Evolutionary conservation across 2,329 filamentous ascomycete genomes (phyloP), one percentile per base, ranked within the genome.

Genomic region (Xylaria sp.): DNA sequence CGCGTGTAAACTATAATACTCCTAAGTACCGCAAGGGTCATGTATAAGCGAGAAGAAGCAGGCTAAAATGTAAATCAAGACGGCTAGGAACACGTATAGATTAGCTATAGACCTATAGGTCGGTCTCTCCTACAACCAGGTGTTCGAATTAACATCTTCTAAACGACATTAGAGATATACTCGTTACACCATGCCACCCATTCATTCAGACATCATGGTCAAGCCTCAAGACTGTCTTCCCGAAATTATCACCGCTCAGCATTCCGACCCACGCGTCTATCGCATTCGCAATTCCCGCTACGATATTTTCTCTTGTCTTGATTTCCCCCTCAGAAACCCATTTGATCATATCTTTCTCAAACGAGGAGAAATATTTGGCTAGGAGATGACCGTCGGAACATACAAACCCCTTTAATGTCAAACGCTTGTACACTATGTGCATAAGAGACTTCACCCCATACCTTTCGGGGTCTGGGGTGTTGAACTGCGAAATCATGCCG

Each of bases 211-310:
- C n/a, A n/a, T n/a, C n/a, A n/a, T n/a, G n/a, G n/a, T n/a, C n/a
- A n/a, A n/a, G n/a, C n/a, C n/a, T n/a, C n/a, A n/a, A n/a, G n/a
- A n/a, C n/a, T n/a, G n/a, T n/a, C 33, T 53, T 35, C 9, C 19
- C 44, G 17, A 23, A 57, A 57, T 41, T 58, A 63, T 54, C n/a
- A 13, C 51, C 51, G 7, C 27, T 27, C 35, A 41, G 27, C 37
- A 54, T 54, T 7, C 9, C 33, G 8, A 54, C 5, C 8, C 13
- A 43, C n/a, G 37, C 51, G 8, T 29, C 35, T 3, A 9, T 13
- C 13, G 51, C 35, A 43, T 54, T 54, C 27, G 13, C 37, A 7
- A 54, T 54, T 15, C 49, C 49, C 5, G 7, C 7, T 31, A 54
- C 15, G 15, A 54, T 37, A 4, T 54, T 15, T 31, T 54, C 49